These are phyloP conservation scores for Cadophora sp. DNA, from an alignment of 2,329 filamentous ascomycete species.

Conservation along the genomic window DNA sequence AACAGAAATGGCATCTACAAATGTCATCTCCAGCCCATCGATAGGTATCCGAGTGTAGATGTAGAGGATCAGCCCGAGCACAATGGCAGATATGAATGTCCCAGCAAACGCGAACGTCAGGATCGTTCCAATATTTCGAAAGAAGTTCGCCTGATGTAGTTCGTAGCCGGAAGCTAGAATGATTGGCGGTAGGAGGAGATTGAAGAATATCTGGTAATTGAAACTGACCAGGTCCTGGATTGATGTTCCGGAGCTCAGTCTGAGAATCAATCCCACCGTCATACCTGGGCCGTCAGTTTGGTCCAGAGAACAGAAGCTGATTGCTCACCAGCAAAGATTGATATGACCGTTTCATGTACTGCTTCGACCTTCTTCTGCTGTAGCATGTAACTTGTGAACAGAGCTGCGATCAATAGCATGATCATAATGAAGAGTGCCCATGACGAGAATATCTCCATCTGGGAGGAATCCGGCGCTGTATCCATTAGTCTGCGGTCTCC, in stretches of 20 bases:
- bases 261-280: constrained; percentile 89
- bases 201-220: constrained; percentile 99
- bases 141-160: constrained; percentile 98
- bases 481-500: constrained; percentile 36
- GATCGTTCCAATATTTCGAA: constrained; percentile 96
- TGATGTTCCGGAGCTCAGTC: constrained; percentile 79
- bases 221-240: constrained; percentile 94
- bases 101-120: constrained; percentile 97
- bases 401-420: constrained; percentile 87
- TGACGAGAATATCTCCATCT: constrained; percentile 94
- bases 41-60: constrained; percentile 88
- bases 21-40: constrained; percentile 83
- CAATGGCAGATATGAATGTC: constrained; percentile 96
- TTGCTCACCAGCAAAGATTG: constrained; percentile 85
- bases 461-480: constrained; percentile 75
- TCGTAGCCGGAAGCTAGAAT: constrained; percentile 98
- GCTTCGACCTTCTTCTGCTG: constrained; percentile 97
- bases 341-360: constrained; percentile 96
- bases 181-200: constrained; percentile 96
- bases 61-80: constrained; percentile 87
- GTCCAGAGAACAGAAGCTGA: neutral
- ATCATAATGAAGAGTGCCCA: constrained; percentile 98
- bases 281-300: constrained; percentile 67
- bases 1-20: constrained; percentile 95
- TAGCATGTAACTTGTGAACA: constrained; percentile 96